Conservation (phyloP, 306 rosid species). For the Vigna angularis region DNA sequence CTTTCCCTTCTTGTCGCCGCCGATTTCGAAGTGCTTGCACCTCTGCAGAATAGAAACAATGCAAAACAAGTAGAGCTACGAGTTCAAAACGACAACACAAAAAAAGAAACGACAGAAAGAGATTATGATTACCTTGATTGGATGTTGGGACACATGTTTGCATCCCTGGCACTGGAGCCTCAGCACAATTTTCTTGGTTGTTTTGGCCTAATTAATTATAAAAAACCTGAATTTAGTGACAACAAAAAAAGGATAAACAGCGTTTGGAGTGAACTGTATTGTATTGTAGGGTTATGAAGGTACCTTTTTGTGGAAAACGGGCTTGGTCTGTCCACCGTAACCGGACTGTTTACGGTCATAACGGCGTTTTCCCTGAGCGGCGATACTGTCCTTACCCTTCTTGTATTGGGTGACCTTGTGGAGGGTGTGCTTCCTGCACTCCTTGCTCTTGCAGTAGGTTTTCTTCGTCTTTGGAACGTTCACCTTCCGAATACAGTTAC, state of each 20-base stretch:
- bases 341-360: constrained; percentile 64
- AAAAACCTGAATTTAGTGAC: neutral
- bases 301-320: constrained; percentile 63
- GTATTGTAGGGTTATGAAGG: too few relatives aligned
- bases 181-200: constrained; percentile 60
- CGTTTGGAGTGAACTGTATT: neutral
- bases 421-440: constrained; percentile 60
- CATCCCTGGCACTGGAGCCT: constrained; percentile 64
- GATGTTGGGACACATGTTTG: constrained; percentile 60
- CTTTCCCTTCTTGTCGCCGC: constrained; percentile 64
- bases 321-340: constrained; percentile 64
- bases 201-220: constrained; percentile 49
- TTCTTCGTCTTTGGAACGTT: constrained; percentile 66
- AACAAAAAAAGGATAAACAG: neutral
- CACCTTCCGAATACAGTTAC: constrained; percentile 36
- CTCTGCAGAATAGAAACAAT: constrained; percentile 43
- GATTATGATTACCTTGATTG: constrained; percentile 44
- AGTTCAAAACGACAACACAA: neutral
- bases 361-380: constrained; percentile 63
- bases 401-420: constrained; percentile 65
- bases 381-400: constrained; percentile 59
- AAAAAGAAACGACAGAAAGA: neutral
- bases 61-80: neutral
- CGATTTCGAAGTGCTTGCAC: constrained; percentile 63
- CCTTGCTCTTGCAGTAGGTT: constrained; percentile 62